Percentiles rank a stretch among this genome's conserved stretches.
Evolutionary conservation across 768 basidiomycete species (phyloP).

Genomic region (Agaricus blazei): DNA sequence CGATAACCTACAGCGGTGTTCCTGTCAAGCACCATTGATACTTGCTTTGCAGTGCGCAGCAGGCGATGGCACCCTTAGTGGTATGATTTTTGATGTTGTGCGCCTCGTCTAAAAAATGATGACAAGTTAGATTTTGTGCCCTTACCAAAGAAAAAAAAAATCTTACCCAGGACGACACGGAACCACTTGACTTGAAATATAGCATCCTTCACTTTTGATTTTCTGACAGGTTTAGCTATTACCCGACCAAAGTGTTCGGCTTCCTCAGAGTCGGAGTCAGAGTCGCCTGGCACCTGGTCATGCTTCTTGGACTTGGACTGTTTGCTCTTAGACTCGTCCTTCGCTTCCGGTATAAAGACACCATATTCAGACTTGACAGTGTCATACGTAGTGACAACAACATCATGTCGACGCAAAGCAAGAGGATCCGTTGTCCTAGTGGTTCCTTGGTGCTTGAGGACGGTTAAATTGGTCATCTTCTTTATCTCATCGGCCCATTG

Average conservation of each 20-base stretch:
- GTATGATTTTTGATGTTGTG: constrained; percentile 90
- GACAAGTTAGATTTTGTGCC: not conserved
- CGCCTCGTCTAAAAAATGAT: constrained; percentile 63
- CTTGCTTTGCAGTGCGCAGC: constrained; percentile 70
- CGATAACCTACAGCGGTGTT: constrained; percentile 57
- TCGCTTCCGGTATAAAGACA: constrained; percentile 40
- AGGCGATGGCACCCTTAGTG: constrained; percentile 74
- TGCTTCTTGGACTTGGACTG: constrained; percentile 29
- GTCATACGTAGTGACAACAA: constrained; percentile 86
- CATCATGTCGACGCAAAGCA: constrained; percentile 48
- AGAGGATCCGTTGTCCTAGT: constrained; percentile 62
- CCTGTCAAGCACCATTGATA: constrained; percentile 89
- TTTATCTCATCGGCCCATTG: constrained; percentile 90
- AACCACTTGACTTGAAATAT: constrained; percentile 81
- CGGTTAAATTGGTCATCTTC: constrained; percentile 64
- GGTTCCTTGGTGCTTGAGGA: constrained; percentile 82
- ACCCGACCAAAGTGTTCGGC: constrained; percentile 42
- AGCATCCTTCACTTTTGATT: constrained; percentile 45
- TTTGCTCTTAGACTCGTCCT: constrained; percentile 45
- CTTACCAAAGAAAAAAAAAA: not conserved
- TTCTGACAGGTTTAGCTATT: constrained; percentile 30
- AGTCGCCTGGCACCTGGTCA: constrained; percentile 9
- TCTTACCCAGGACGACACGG: constrained; percentile 76
- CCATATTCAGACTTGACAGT: constrained; percentile 78
- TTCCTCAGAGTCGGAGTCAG: constrained; percentile 32